Conservation (phyloP, 768 basidiomycete species). For the Mycena pura region DNA sequence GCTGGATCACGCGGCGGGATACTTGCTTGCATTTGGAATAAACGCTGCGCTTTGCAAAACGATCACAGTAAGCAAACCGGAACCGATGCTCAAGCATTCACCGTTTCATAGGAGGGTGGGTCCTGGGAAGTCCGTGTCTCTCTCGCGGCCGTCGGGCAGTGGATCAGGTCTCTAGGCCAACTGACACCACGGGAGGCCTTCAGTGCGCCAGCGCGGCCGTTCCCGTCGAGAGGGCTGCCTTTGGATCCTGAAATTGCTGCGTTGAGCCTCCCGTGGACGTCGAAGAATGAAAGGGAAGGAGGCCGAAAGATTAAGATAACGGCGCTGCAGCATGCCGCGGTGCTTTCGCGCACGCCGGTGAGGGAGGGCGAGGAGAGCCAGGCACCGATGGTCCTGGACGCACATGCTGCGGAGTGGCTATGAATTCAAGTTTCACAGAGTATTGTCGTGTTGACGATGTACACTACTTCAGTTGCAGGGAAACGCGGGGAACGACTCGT, state of each 20-base stretch:
- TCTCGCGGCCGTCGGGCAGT: constrained; percentile 60
- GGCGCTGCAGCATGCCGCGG: constrained; percentile 53
- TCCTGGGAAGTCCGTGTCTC: constrained; percentile 68
- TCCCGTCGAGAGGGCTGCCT: constrained; percentile 45
- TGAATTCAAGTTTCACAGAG: no score
- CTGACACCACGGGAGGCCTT: constrained; percentile 50
- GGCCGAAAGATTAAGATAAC: constrained; percentile 43
- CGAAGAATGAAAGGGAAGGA: constrained; percentile 22
- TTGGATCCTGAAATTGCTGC: constrained; percentile 45
- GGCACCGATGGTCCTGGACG: constrained; percentile 42
- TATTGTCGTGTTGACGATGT: no score
- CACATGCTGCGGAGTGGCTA: constrained; percentile 37
- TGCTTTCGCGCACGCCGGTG: constrained; percentile 51
- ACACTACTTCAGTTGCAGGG: no score
- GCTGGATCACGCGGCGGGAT: constrained; percentile 65
- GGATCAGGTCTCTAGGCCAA: constrained; percentile 62
- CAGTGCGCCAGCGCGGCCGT: constrained; percentile 39
- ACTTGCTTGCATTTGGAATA: constrained; percentile 64
- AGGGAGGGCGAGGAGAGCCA: constrained; percentile 36
- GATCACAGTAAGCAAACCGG: constrained; percentile 46
- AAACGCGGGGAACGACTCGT: no score
- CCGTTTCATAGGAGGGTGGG: constrained; percentile 56
- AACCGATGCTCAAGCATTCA: not conserved
- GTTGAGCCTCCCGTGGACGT: constrained; percentile 39
- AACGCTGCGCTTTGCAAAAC: constrained; percentile 61